phyloP scores from a whole-genome alignment of 164 flowering plant species.

The Euptelea pleiosperma region DNA sequence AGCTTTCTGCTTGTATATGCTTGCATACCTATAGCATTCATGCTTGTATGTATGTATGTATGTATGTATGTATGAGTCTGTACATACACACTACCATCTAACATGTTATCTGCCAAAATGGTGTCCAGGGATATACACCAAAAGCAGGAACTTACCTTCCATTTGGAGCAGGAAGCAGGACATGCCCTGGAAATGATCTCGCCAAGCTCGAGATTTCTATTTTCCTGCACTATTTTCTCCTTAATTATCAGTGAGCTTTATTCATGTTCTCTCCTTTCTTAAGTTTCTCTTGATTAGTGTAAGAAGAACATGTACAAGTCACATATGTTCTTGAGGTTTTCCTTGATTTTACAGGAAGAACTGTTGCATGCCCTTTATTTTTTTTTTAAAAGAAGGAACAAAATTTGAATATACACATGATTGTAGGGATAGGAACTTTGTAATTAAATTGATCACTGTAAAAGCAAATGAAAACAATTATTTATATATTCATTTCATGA shows the following conservation, averaged over 20 bases:
- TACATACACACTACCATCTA: background rate
- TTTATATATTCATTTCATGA: too few species aligned
- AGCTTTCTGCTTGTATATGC: too few species aligned
- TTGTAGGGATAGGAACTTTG: too few species aligned
- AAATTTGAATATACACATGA: background rate
- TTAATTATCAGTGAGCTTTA: constrained; percentile 52
- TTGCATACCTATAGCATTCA: too few species aligned
- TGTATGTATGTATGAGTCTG: background rate
- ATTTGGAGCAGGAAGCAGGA: constrained; percentile 76
- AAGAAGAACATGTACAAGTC: background rate
- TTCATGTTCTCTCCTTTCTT: background rate
- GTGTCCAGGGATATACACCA: constrained; percentile 41
- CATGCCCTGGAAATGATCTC: constrained; percentile 96
- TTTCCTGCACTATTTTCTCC: constrained; percentile 83
- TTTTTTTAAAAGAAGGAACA: too few species aligned
- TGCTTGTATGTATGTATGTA: background rate
- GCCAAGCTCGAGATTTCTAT: constrained; percentile 80
- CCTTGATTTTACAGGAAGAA: too few species aligned
- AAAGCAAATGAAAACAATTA: too few species aligned
- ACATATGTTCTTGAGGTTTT: too few species aligned
- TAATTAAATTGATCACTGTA: too few species aligned
- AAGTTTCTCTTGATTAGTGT: background rate
- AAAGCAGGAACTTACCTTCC: constrained; percentile 73
- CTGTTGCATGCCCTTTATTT: too few species aligned
- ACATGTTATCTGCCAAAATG: background rate